phyloP scores from a whole-genome alignment of 2,329 filamentous ascomycete genomes.

The Pyrenochaeta sp. region DNA sequence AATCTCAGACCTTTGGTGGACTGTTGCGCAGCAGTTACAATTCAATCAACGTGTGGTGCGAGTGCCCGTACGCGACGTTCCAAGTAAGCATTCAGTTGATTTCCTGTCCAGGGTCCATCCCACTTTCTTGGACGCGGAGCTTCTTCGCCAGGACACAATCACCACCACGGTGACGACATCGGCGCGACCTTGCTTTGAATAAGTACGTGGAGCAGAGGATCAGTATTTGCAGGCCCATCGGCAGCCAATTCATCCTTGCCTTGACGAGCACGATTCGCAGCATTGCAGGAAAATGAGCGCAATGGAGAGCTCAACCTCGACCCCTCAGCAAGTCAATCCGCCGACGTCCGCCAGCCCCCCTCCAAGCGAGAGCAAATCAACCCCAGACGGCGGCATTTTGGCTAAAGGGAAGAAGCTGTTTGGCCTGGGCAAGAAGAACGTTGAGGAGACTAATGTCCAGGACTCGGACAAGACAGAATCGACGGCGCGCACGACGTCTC shows the following conservation, averaged over 20 bases:
- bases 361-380: conserved; percentile 27
- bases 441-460: conserved; percentile 15
- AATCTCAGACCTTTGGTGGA: not conserved
- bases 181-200: not conserved
- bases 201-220: no score
- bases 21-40: not conserved
- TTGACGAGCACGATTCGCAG: conserved; percentile 16
- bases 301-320: conserved; percentile 8
- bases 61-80: not conserved
- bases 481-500: conserved; percentile 21
- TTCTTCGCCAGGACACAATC: conserved; percentile 14
- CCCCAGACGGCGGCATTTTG: conserved; percentile 35
- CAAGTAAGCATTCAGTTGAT: not conserved
- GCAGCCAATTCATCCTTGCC: no score
- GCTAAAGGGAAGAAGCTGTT: conserved; percentile 48
- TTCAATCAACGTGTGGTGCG: not conserved
- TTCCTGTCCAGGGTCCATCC: conserved; percentile 17
- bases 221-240: conserved; percentile 8
- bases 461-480: conserved; percentile 13
- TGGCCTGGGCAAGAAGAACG: conserved; percentile 44
- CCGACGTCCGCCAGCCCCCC: conserved; percentile 24
- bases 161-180: conserved; percentile 15
- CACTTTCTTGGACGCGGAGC: conserved; percentile 4
- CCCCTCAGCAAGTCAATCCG: conserved; percentile 14
- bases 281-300: conserved; percentile 15